A percentile compares a stretch with the other conserved stretches of the same genome.
Conservation (phyloP, 2,329 filamentous ascomycete genomes). For the Fusarium stilboides region DNA sequence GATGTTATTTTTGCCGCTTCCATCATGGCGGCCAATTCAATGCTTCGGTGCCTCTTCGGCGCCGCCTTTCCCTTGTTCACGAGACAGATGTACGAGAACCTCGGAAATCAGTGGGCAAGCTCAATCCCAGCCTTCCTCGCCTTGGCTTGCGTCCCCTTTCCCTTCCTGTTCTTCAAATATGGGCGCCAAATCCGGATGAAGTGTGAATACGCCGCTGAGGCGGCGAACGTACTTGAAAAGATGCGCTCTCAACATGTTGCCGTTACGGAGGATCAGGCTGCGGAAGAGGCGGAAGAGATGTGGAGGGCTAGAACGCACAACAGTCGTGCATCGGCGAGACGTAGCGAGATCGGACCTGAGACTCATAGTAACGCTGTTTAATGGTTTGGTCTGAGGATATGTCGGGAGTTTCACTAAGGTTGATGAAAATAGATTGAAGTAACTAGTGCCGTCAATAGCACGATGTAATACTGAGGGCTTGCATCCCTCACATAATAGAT, state of each 20-base stretch:
- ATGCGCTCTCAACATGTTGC: not conserved
- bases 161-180: constrained; percentile 26
- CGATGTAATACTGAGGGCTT: no score
- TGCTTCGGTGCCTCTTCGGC: constrained; percentile 19
- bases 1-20: constrained; percentile 22
- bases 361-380: no score
- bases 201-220: constrained; percentile 26
- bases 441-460: no score
- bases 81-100: constrained; percentile 21
- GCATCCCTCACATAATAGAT: no score
- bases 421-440: no score
- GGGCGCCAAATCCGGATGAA: constrained; percentile 9
- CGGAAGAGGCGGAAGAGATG: constrained; percentile 15
- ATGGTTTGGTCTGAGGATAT: no score
- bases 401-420: no score
- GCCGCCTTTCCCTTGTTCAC: constrained; percentile 32
- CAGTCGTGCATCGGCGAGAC: not conserved
- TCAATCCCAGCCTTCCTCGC: constrained; percentile 30
- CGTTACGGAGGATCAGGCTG: constrained; percentile 2
- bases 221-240: not conserved
- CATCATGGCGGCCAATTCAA: constrained; percentile 27
- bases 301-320: constrained; percentile 11
- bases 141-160: constrained; percentile 20
- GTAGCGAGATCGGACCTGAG: not conserved
- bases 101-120: constrained; percentile 26